Base-by-base conservation (phyloP, 345 rosid genomes). In the Adansonia digitata region DNA sequence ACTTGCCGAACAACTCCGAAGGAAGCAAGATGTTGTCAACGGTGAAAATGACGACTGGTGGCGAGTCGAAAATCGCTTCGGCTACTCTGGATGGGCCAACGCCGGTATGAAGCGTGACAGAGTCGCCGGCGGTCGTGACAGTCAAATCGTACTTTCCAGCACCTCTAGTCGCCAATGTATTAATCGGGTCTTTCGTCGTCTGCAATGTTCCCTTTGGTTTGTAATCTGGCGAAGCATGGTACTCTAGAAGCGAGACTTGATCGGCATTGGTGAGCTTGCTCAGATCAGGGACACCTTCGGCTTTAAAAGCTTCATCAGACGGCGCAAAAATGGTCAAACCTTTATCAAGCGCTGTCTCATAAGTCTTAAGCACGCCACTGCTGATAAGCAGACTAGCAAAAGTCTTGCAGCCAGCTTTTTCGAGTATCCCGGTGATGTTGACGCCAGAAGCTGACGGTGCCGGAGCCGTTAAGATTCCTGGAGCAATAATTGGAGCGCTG, bases 261-360 rank as follows among this genome's bases (percentile, higher is more conserved):
- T 89, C 94, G 43, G 98, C 93, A 69, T 83, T 90, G 0, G 87
- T 80, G 74, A 95, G 89, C 82, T 91, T 95, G 80, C 71, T 83
- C 69, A 91, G 85, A 88, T 89, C 94, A 14, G 97, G 97, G 1
- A 90, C 93, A 42, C 86, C 94, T 0, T 60, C 61, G 8, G 87
- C 92, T 82, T 90, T 91, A 56, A 95, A 95, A 9, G 99, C 98
- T 81, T 89, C 98, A 78, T 95, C 98, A 55, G 81, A 77, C 48
- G 99, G 99, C 20, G 99, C 98, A 60, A 95, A 94, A 26, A 93
- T 65, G 3, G 99, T 95, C 83, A 95, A 82, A 2, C 99, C 99
- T 59, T 93, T 90, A 2, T 81, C 86, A 3, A 82, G 13, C 18
- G 92, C 86, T 1, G 96, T 62, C 84, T 86, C 84, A 52, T 83